A percentile compares a stretch with the other conserved stretches of the same genome.
Conservation (phyloP, 2,329 filamentous ascomycete species). For the Chaetomium globosum region DNA sequence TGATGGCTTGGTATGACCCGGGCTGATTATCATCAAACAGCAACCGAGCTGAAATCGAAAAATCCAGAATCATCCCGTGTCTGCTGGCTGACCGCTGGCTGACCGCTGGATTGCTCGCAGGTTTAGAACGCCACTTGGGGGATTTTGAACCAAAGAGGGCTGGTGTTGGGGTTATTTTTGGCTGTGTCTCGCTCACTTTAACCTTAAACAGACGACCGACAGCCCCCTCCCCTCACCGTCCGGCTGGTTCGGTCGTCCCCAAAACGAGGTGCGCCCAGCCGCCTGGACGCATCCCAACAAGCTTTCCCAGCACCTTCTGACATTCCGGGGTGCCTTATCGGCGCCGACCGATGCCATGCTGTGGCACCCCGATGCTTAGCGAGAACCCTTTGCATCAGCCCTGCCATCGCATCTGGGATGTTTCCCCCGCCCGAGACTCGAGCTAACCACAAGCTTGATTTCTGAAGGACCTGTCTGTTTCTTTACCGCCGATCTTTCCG, state of each 20-base stretch:
- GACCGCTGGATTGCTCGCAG: constrained; percentile 6
- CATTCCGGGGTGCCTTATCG: background rate
- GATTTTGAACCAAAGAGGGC: background rate
- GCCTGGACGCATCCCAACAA: background rate
- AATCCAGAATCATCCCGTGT: background rate
- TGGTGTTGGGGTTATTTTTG: constrained; percentile 23
- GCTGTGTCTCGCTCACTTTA: constrained; percentile 31
- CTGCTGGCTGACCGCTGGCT: constrained; percentile 1
- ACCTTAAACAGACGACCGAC: constrained; percentile 38
- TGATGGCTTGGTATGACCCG: constrained; percentile 5
- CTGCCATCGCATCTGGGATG: background rate
- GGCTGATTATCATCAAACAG: background rate
- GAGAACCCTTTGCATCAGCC: background rate
- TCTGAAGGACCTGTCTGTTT: background rate
- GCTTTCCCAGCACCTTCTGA: background rate
- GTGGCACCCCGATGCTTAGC: constrained; percentile 4
- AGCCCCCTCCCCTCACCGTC: background rate
- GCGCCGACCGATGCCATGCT: background rate
- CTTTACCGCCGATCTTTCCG: background rate
- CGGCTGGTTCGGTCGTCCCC: constrained; percentile 1
- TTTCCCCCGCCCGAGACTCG: background rate
- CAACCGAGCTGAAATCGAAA: background rate
- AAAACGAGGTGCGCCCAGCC: background rate
- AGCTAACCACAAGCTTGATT: background rate
- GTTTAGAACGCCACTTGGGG: constrained; percentile 4